Percentiles rank a stretch among this genome's conserved stretches.
These are phyloP conservation scores for Phlegmacium glaucopus DNA, from an alignment of 768 basidiomycete species.

Conservation along the genomic window DNA sequence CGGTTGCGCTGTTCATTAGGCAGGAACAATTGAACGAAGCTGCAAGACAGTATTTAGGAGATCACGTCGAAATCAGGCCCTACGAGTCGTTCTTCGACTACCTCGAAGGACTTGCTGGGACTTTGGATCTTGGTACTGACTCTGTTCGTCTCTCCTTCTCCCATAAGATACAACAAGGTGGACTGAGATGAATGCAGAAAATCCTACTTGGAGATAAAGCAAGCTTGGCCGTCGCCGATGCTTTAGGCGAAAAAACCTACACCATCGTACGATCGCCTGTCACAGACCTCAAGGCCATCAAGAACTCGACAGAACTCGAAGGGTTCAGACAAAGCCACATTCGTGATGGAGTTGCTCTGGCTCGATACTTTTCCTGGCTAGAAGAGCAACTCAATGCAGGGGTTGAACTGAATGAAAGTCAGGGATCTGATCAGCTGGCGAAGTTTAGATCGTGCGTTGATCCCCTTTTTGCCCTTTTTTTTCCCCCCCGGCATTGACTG, in stretches of 20 bases:
- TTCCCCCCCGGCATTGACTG: not conserved
- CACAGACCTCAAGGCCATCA: slow-evolving; percentile 76
- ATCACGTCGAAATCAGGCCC: slow-evolving; percentile 59
- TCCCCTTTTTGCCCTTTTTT: not conserved
- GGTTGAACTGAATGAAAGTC: slow-evolving; percentile 65
- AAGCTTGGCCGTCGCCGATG: slow-evolving; percentile 78
- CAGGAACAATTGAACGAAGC: slow-evolving; percentile 43
- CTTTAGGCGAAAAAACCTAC: slow-evolving; percentile 69
- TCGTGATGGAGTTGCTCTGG: slow-evolving; percentile 85
- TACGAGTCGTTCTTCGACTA: slow-evolving; percentile 69
- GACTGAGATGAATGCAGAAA: slow-evolving; percentile 38
- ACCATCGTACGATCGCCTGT: slow-evolving; percentile 66
- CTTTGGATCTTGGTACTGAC: slow-evolving; percentile 29
- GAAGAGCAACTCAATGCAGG: slow-evolving; percentile 75
- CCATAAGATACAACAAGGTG: not conserved
- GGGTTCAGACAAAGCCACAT: slow-evolving; percentile 90
- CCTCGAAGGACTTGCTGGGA: slow-evolving; percentile 46
- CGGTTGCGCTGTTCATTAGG: slow-evolving; percentile 69
- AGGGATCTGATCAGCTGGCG: slow-evolving; percentile 78
- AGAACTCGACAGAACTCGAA: slow-evolving; percentile 77
- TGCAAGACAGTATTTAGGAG: slow-evolving; percentile 46
- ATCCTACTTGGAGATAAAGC: slow-evolving; percentile 76
- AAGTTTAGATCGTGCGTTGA: slow-evolving; percentile 73
- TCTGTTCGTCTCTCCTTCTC: slow-evolving; percentile 22
- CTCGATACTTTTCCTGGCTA: slow-evolving; percentile 92